Evolutionary conservation across 805 yeast genomes (phyloP), one percentile per base, ranked within the genome.

Genomic region (Wickerhamomyces chaumierensis): DNA sequence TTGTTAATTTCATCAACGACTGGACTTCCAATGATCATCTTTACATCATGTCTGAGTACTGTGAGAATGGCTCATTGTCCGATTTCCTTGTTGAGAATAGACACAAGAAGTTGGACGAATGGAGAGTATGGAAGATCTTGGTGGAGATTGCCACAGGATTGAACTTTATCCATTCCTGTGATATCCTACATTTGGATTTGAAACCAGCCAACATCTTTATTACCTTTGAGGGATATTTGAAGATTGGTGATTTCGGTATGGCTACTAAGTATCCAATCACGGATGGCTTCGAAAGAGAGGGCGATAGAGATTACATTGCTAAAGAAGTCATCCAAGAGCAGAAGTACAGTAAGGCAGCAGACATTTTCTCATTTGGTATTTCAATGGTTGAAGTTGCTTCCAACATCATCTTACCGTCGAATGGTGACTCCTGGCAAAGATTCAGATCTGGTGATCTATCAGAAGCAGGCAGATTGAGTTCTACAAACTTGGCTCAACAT

Each of bases 221-320:
- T 37, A 86, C 96, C 1, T 92, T 92, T 61, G 97, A 92, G 56
- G 98, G 98, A 21, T 74, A 78, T 23, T 69, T 92, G 50, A 92
- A 90, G 63, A 81, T 92, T 53, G 98, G 96, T 16, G 98, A 92
- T 61, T 92, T 92, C 65, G 98, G 98, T 8, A 75, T 92, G 68
- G 95, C 96, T 5, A 74, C 95, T 3, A 75, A 73, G 47, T 63
- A 77, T 38, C 97, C 97, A 0, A 76, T 78, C 16, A 73, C 73
- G 36, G 69, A 55, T 25, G 51, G 51, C 4, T 79, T 85, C 51
- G 98, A 92, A 60, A 73, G 95, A 48, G 98, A 92, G 61, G 98
- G 98, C 20, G 98, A 92, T 60, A 69, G 97, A 38, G 95, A 90
- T 56, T 92, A 92, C 60, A 92, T 92, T 60, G 97, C 98, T 0